Percentiles rank a stretch among this genome's conserved stretches.
These are phyloP conservation scores for Peniophora sp. DNA, from an alignment of 1,284 basidiomycete species.

Conservation along the genomic window DNA sequence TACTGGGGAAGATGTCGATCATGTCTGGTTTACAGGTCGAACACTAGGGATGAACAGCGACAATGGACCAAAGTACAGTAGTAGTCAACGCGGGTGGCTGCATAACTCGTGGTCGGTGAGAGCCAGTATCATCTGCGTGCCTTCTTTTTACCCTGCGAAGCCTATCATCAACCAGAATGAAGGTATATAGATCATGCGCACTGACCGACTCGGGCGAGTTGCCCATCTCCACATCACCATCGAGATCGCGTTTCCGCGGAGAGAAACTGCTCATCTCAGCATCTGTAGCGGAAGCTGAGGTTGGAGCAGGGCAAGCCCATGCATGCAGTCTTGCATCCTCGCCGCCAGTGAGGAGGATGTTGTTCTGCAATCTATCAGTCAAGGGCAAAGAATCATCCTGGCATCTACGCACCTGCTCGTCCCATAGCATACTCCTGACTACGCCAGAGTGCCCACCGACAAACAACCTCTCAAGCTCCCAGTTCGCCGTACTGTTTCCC, in stretches of 20 bases:
- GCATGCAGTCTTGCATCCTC: constrained; percentile 27
- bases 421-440: constrained; percentile 26
- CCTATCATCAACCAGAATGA: not conserved
- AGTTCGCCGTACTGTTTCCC: constrained; percentile 18
- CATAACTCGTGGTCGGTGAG: too few species aligned
- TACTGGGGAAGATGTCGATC: too few species aligned
- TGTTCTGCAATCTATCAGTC: constrained; percentile 16
- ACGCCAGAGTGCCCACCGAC: constrained; percentile 24
- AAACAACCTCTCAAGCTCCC: constrained; percentile 24
- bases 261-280: constrained; percentile 1
- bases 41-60: too few species aligned
- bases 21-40: too few species aligned
- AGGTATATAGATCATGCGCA: not conserved
- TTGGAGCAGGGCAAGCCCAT: constrained; percentile 19
- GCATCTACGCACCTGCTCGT: constrained; percentile 21
- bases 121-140: constrained; percentile 10
- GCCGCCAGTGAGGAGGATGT: constrained; percentile 28
- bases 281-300: constrained; percentile 5
- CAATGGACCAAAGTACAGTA: too few species aligned
- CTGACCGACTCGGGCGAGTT: not conserved
- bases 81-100: too few species aligned
- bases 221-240: constrained; percentile 11
- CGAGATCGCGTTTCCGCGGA: constrained; percentile 9
- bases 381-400: not conserved
- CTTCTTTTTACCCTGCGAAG: constrained; percentile 15